Evolutionary conservation across 139 green algal species (phyloP), one percentile per base, ranked within the genome.

Genomic region (Chlamydomonas sp.): DNA sequence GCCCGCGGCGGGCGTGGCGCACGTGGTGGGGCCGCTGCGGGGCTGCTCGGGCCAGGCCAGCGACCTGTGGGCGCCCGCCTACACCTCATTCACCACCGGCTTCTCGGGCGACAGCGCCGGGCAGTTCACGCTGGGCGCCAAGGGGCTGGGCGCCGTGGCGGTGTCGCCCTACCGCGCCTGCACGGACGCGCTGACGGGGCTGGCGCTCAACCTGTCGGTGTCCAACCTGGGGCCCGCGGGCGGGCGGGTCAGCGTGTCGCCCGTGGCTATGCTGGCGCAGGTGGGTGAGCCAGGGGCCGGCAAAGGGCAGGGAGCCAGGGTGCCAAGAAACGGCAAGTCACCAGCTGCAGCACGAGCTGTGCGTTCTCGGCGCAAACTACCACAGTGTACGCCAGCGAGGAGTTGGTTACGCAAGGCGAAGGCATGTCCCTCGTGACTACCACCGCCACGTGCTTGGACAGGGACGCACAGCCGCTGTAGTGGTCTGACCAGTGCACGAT

Each of bases 261-360:
- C 82, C 5, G 82, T 86, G 60, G 82, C 82, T 58, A 86, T 86
- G 82, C 17, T 86, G 71, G 82, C 71, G 7, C 67, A 71, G 80
- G 80, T 86, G 59, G 0, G 80, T 0, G 31, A 49, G 31, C 31
- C 31, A 49, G 31, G 31, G 31, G 31, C 31, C 31, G 31, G 31
- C 31, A 49, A 49, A 49, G 31, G 31, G 31, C 31, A 49, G 31
- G 31, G 31, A 49, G 31, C 31, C 31, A 49, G 31, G 31, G 31
- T 49, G 31, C 31, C 31, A 49, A 49, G 31, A 49, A 49, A 49
- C 31, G 31, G 31, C 31, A 49, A 49, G 31, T 49, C 31, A 49
- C 31, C 31, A 49, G 31, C 31, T 49, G 31, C 31, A 49, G 31
- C 31, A 49, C 31, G 31, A 49, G 31, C 31, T 49, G 31, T 49